phyloP scores from a whole-genome alignment of 1,284 basidiomycete genomes.

The Marasmius tenuissimus region DNA sequence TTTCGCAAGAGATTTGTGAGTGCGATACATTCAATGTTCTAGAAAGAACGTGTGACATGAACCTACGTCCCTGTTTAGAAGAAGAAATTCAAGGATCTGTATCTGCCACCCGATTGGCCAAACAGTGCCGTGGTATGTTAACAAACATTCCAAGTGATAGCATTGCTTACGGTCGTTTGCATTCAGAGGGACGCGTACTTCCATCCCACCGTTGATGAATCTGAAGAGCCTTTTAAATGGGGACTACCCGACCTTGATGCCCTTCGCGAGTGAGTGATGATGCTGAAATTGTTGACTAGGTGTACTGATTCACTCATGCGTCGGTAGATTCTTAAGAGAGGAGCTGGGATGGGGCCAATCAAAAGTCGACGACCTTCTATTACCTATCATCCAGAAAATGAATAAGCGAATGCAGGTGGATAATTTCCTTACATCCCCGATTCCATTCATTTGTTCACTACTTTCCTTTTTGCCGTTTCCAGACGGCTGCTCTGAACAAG shows the following conservation, averaged over 20 bases:
- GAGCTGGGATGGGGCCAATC: slow-evolving; percentile 85
- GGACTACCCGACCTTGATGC: slow-evolving; percentile 94
- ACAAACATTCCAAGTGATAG: background rate
- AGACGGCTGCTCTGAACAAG: slow-evolving; percentile 65
- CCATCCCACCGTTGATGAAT: slow-evolving; percentile 86
- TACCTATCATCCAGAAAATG: slow-evolving; percentile 93
- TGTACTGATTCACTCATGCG: slow-evolving; percentile 1
- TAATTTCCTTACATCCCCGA: background rate
- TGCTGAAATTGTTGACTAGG: background rate
- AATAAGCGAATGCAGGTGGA: slow-evolving; percentile 72
- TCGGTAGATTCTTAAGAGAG: slow-evolving; percentile 74
- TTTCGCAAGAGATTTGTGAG: slow-evolving; percentile 87
- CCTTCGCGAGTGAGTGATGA: slow-evolving; percentile 67
- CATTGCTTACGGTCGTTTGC: background rate
- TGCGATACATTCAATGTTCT: slow-evolving; percentile 14
- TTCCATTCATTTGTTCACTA: background rate
- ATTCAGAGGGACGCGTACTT: slow-evolving; percentile 90
- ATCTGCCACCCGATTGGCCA: slow-evolving; percentile 85
- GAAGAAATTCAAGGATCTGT: slow-evolving; percentile 85
- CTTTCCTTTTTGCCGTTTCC: slow-evolving; percentile 10
- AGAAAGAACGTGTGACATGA: background rate
- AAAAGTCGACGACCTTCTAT: slow-evolving; percentile 90
- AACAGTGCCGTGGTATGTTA: slow-evolving; percentile 79
- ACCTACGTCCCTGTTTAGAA: slow-evolving; percentile 53
- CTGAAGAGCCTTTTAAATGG: slow-evolving; percentile 96